Base-by-base conservation (phyloP, 2,329 filamentous ascomycete species). In the Botrytis aclada region DNA sequence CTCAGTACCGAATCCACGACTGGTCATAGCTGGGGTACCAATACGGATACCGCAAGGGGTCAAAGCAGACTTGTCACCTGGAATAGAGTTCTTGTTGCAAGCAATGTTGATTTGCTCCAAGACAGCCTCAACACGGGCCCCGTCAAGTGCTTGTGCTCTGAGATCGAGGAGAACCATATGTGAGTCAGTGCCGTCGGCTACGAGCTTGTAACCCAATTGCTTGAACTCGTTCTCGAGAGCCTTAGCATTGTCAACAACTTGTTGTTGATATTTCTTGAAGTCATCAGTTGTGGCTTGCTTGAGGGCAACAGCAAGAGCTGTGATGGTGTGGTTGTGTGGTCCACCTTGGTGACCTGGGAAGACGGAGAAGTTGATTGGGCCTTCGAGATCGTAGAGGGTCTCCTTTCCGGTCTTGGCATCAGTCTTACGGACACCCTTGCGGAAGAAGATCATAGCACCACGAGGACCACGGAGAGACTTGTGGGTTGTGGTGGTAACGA, bases 401-500 rank as follows among this genome's bases (percentile, higher is more conserved):
- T 95, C 89, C 85, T 97, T 95, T 80, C 94, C 94, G 75, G 92
- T 91, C 89, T 98, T 98, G 84, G 92, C 86, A 82, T 98, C 93
- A 71, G 92, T 92, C 80, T 92, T 94, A 81, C 95, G 93, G 75
- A 98, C 91, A 76, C 96, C 96, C 87, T 97, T 98, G 84, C 96
- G 93, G 91, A 95, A 99, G 90, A 99, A 99, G 86, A 99, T 99
- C 96, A 99, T 99, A 82, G 96, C 96, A 81, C 96, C 96, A 83
- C 96, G 94, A 74, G 96, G 96, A 74, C 96, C 96, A 84, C 96
- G 94, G 79, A 99, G 92, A 72, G 95, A 98, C 89, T 99, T 99
- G 90, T 99, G 96, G 64, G 96, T 99, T 75, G 96, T 99, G 76
- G 96, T 99, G 76, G 96, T 99, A 79, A 99, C 96, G 73, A 99